Base-by-base conservation (phyloP, 148 eudicot genomes). In the Oxyria digyna region DNA sequence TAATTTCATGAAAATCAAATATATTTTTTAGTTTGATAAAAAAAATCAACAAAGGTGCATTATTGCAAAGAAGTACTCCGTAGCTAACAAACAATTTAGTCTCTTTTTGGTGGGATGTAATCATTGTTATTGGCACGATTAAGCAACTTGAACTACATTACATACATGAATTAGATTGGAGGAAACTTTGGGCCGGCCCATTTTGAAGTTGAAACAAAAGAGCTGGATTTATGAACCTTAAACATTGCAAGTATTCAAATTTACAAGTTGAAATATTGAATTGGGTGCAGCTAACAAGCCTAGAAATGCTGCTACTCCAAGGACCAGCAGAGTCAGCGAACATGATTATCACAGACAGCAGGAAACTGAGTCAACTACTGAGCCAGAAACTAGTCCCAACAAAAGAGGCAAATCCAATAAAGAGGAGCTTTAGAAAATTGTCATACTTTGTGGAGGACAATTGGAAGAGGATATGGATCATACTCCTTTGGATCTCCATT, bases 301-400 rank as follows among this genome's bases (percentile, higher is more conserved):
- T 85, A 78, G 86, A 85, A 76, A 85, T 75, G 82, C 74, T 85
- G 1, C 73, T 82, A 45, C 57, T 85, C n/a, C 82, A 78, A 85
- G 89, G 84, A 43, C 86, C 89, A 40, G 62, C 67, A 1, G 74
- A 80, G 43, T 73, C 86, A 18, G 71, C 77, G 68, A 70, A 66
- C 71, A 73, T 74, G 3, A 72, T 72, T n/a, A n/a, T n/a, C 18
- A 69, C 82, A 1, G 89, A 85, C 12, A 82, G 84, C 63, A 71
- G 82, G 21, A 75, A 74, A 46, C 73, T 78, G n/a, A 85, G 86
- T 67, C 74, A 78, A 33, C 41, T 80, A 42, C 75, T 78, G 29
- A 82, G 86, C 83, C 76, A 81, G 37, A 81, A 81, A 76, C 78
- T 82, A 20, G 76, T 81, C 27, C 84, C 84, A 18, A 81, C 83